Conservation (phyloP, 75 land plant species). For the Pinus albicaulis region DNA sequence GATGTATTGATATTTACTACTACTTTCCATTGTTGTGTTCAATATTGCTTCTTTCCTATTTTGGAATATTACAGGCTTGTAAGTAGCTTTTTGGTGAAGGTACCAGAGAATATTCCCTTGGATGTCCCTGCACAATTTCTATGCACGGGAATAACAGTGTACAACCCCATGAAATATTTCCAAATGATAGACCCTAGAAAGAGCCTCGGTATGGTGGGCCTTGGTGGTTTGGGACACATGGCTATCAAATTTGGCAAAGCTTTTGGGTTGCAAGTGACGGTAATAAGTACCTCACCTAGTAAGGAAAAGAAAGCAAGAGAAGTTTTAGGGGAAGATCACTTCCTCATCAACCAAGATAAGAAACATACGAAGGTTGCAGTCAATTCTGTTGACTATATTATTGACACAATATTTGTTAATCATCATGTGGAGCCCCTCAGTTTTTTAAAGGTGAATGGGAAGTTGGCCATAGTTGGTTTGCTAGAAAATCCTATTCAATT, state of each 20-base stretch:
- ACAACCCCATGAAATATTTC: constrained; percentile 69
- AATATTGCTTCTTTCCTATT: no score
- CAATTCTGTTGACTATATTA: constrained; percentile 44
- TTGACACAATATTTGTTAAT: constrained; percentile 62
- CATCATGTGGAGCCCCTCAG: constrained; percentile 40
- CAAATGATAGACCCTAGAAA: constrained; percentile 51
- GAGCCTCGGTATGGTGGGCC: constrained; percentile 52
- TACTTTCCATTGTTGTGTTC: no score
- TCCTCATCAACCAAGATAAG: constrained; percentile 56
- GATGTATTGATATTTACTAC: no score
- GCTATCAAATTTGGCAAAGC: constrained; percentile 69
- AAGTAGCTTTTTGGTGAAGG: constrained; percentile 21
- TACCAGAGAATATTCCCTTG: constrained; percentile 53
- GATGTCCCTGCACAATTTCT: constrained; percentile 59
- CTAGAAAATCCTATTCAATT: constrained; percentile 16
- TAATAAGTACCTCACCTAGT: constrained; percentile 61
- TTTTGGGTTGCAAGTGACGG: constrained; percentile 61
- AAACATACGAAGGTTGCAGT: constrained; percentile 50
- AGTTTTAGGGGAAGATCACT: constrained; percentile 59
- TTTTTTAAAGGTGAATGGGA: constrained; percentile 54
- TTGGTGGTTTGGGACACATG: constrained; percentile 76
- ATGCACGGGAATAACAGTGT: constrained; percentile 83
- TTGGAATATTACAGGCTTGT: no score
- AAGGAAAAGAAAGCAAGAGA: constrained; percentile 57
- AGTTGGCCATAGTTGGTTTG: constrained; percentile 26